phyloP scores from a whole-genome alignment of 164 flowering plant genomes.

The Dillenia suffruticosa region DNA sequence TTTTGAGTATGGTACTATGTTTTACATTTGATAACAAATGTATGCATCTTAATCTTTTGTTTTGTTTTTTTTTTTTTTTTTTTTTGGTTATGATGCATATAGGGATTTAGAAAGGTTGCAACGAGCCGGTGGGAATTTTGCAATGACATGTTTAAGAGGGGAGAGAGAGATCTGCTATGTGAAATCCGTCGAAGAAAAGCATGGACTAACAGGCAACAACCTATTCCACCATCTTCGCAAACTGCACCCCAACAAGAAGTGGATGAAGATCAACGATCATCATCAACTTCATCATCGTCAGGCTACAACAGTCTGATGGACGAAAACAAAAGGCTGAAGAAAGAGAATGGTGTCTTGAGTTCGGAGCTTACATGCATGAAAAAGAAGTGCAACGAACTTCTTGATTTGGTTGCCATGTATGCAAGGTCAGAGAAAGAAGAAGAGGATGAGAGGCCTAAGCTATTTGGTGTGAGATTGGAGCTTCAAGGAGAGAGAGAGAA shows the following conservation, averaged over 20 bases:
- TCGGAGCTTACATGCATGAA: conserved; percentile 51
- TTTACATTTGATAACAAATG: too few species aligned
- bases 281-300: conserved; percentile 51
- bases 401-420: conserved; percentile 43
- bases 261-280: conserved; percentile 55
- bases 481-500: conserved; percentile 36
- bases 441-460: conserved; percentile 38
- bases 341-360: conserved; percentile 47
- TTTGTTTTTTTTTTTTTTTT: too few species aligned
- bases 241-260: conserved; percentile 10
- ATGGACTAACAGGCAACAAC: conserved; percentile 36
- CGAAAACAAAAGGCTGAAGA: conserved; percentile 63
- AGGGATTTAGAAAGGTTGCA: conserved; percentile 69
- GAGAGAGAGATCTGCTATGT: conserved; percentile 40
- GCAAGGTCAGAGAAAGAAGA: conserved; percentile 13
- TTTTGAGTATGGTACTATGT: too few species aligned
- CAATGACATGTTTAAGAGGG: conserved; percentile 65
- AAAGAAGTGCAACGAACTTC: conserved; percentile 59
- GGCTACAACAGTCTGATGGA: conserved; percentile 37
- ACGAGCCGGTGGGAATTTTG: conserved; percentile 81
- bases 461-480: conserved; percentile 73
- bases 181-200: conserved; percentile 65
- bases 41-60: too few species aligned
- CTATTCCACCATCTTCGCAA: conserved; percentile 1
- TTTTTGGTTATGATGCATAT: not conserved